These are phyloP conservation scores for Atractiella rhizophila DNA, from an alignment of 768 basidiomycete species.

Conservation along the genomic window DNA sequence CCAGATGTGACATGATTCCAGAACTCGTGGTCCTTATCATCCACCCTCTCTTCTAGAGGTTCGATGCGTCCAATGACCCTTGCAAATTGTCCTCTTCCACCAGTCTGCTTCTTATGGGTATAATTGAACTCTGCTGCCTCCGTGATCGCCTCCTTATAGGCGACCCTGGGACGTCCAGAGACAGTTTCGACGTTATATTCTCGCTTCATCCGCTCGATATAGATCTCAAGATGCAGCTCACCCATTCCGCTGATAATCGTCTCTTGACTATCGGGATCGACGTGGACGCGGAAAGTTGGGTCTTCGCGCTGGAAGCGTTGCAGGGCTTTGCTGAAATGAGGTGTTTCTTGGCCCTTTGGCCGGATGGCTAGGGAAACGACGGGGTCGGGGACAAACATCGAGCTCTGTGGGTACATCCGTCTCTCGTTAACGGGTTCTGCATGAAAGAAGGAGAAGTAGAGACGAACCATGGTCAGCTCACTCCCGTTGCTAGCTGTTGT, in stretches of 20 bases:
- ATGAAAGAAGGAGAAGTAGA: too few relatives aligned
- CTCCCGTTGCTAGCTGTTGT: too few relatives aligned
- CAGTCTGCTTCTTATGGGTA: constrained; percentile 94
- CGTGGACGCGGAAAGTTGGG: constrained; percentile 90
- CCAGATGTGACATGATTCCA: background rate
- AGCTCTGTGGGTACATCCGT: constrained; percentile 49
- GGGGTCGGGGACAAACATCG: constrained; percentile 95
- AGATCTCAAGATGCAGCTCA: constrained; percentile 92
- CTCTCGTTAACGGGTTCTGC: too few relatives aligned
- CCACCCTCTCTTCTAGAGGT: constrained; percentile 86
- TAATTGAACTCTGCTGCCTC: constrained; percentile 57
- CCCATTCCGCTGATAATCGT: constrained; percentile 99
- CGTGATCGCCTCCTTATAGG: constrained; percentile 84
- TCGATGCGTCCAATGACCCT: constrained; percentile 76
- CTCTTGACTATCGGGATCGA: constrained; percentile 86
- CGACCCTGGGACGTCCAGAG: constrained; percentile 87
- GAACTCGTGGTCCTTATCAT: too few relatives aligned
- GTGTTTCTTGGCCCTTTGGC: constrained; percentile 70
- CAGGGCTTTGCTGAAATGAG: constrained; percentile 86
- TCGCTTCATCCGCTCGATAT: constrained; percentile 93
- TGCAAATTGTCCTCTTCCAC: constrained; percentile 89
- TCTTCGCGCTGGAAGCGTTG: constrained; percentile 98
- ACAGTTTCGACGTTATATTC: constrained; percentile 84
- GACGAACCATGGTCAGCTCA: too few relatives aligned
- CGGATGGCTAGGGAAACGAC: constrained; percentile 90